Evolutionary conservation across 129 eudicot species (phyloP), one percentile per base, ranked within the genome.

Genomic region (Flaveria trinervia): DNA sequence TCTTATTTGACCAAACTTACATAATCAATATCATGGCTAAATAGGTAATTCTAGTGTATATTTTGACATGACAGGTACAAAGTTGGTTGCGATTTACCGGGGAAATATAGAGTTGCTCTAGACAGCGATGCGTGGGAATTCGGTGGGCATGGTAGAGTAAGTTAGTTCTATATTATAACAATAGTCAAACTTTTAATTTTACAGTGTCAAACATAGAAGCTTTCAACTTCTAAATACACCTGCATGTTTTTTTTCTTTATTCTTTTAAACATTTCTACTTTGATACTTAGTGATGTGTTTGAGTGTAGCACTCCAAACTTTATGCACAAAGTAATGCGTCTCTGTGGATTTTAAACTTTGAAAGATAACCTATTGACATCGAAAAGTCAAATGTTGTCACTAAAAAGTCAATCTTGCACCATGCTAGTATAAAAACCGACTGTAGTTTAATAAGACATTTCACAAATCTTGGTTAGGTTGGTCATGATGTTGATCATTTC

Each of bases 81-180:
- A 85, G 88, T 95, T 80, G 99, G 99, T 45, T 95, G 99, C 65
- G 97, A 95, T 84, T 77, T 92, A 77, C 99, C 99, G 1, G 99
- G 99, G 79, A 95, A 89, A 80, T 95, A 95, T 77, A 88, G 88
- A 78, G 97, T 95, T 82, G 99, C 94, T 26, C 82, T 95, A 74
- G 99, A 95, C 60, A 95, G 97, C 55, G 99, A 95, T 81, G 97
- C 97, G 14, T 83, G 86, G 85, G 96, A 89, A 68, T 95, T 91
- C 33, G 99, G 99, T 70, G 99, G 99, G 72, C 91, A 77, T 80
- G 99, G 96, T 88, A 89, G 97, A 74, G 99, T 95, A 89, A 89
- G 96, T 65, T 77, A 65, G n/a, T 33, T 10, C 14, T 45, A 1
- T 2, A 1, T 9, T 9, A 45, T 8, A 9, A 45, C 22, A 45